A percentile compares a stretch with the other conserved stretches of the same genome.
phyloP scores from a whole-genome alignment of 768 basidiomycete genomes.

The Cystobasidium tubakii region DNA sequence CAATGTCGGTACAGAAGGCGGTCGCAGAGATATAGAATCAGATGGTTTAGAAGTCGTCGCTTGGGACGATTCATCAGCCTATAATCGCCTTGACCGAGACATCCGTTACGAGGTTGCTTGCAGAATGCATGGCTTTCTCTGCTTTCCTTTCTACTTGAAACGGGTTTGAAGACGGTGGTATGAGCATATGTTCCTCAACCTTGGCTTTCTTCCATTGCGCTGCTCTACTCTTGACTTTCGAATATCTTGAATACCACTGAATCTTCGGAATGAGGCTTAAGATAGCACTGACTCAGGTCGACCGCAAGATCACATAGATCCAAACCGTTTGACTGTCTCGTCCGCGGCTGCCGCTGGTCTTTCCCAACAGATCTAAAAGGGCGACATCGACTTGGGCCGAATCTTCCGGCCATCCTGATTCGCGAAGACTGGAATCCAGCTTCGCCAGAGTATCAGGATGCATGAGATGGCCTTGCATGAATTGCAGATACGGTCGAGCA shows the following conservation, averaged over 20 bases:
- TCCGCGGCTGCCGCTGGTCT: constrained; percentile 65
- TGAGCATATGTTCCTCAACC: background rate
- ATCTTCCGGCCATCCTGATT: background rate
- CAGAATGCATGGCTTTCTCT: constrained; percentile 18
- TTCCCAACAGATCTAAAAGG: constrained; percentile 86
- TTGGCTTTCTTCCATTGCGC: constrained; percentile 14
- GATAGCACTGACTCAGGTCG: constrained; percentile 55
- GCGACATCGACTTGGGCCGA: constrained; percentile 63
- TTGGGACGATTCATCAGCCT: too few species aligned
- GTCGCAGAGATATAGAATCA: too few species aligned
- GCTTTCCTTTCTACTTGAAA: constrained; percentile 35
- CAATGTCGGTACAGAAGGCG: too few species aligned
- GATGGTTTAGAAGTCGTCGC: too few species aligned
- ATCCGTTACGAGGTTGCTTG: background rate
- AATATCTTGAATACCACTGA: constrained; percentile 18
- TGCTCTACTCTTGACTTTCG: constrained; percentile 50
- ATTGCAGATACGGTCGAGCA: constrained; percentile 51
- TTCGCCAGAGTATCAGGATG: constrained; percentile 51
- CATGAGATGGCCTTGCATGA: constrained; percentile 74
- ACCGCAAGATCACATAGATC: constrained; percentile 70
- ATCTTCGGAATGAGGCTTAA: constrained; percentile 41
- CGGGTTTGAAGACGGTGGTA: constrained; percentile 11
- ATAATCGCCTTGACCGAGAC: too few species aligned
- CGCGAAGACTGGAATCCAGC: constrained; percentile 40
- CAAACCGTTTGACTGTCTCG: constrained; percentile 66